Evolutionary conservation across 805 yeast species (phyloP).

Genomic region (Myxozyma neotropica): DNA sequence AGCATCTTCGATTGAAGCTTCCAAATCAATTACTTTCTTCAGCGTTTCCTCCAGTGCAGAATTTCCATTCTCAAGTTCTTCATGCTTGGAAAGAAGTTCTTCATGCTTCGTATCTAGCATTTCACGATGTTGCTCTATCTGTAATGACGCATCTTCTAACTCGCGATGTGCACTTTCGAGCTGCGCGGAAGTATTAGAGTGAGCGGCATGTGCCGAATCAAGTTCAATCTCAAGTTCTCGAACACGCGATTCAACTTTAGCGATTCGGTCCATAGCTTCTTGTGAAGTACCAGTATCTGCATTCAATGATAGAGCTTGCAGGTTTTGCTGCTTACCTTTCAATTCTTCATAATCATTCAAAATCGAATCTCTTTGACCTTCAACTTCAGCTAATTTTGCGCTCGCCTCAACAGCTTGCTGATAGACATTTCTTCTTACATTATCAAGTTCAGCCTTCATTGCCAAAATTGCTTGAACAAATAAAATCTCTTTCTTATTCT

Average conservation of each 20-base stretch:
- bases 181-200: not conserved
- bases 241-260: not conserved
- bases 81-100: slow-evolving; percentile 25
- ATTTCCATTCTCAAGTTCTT: not conserved
- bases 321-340: not conserved
- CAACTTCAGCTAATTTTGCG: slow-evolving; percentile 15
- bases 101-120: slow-evolving; percentile 22
- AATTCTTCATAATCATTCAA: slow-evolving; percentile 8
- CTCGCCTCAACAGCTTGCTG: slow-evolving; percentile 25
- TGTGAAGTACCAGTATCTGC: not conserved
- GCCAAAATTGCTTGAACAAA: slow-evolving; percentile 29
- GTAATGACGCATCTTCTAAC: slow-evolving; percentile 2
- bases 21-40: slow-evolving; percentile 5
- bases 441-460: slow-evolving; percentile 33
- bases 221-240: not conserved
- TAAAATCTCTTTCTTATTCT: not conserved
- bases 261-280: not conserved
- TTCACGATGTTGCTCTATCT: slow-evolving; percentile 4
- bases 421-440: slow-evolving; percentile 19
- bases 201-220: not conserved
- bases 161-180: slow-evolving; percentile 7
- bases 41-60: not conserved
- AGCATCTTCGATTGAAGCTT: slow-evolving; percentile 21
- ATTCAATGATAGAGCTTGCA: not conserved
- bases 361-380: slow-evolving; percentile 23